A percentile compares a stretch with the other conserved stretches of the same genome.
Evolutionary conservation across 805 yeast genomes (phyloP).

Genomic region (Candida anglica): DNA sequence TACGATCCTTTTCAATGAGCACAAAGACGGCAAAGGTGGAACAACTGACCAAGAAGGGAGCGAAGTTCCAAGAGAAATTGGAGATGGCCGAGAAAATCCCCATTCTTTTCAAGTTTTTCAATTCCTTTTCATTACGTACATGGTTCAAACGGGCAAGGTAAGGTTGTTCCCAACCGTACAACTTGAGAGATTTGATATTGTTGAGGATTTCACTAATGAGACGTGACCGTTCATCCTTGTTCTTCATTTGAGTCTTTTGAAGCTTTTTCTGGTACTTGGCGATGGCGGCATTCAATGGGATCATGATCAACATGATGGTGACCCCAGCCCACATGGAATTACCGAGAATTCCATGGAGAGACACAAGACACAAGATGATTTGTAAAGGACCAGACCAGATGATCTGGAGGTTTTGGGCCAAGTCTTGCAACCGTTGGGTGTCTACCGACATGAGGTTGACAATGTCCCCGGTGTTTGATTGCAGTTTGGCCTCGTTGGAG

Average conservation of each 20-base stretch:
- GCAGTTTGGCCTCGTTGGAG: conserved; percentile 67
- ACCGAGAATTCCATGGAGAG: conserved; percentile 72
- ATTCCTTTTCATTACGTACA: conserved; percentile 86
- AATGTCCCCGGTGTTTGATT: conserved; percentile 84
- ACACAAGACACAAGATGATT: conserved; percentile 66
- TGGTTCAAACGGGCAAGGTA: conserved; percentile 67
- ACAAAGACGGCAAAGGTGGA: conserved; percentile 84
- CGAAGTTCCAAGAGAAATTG: conserved; percentile 73
- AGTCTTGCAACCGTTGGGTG: conserved; percentile 81
- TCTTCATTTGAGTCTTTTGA: conserved; percentile 83
- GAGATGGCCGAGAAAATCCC: conserved; percentile 69
- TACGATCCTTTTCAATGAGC: conserved; percentile 47
- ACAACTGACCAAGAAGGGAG: conserved; percentile 88
- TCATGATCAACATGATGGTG: conserved; percentile 65
- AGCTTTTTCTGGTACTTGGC: conserved; percentile 65
- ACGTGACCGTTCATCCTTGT: conserved; percentile 90
- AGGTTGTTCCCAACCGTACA: conserved; percentile 95
- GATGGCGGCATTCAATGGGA: conserved; percentile 72
- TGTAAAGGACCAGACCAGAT: conserved; percentile 95
- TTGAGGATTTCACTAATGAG: conserved; percentile 83
- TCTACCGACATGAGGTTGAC: conserved; percentile 95
- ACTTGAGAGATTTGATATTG: conserved; percentile 86
- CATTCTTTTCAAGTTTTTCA: conserved; percentile 68
- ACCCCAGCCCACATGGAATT: conserved; percentile 98
- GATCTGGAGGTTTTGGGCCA: conserved; percentile 72